Evolutionary conservation across 768 basidiomycete genomes (phyloP).

Genomic region (Phaffia australis): DNA sequence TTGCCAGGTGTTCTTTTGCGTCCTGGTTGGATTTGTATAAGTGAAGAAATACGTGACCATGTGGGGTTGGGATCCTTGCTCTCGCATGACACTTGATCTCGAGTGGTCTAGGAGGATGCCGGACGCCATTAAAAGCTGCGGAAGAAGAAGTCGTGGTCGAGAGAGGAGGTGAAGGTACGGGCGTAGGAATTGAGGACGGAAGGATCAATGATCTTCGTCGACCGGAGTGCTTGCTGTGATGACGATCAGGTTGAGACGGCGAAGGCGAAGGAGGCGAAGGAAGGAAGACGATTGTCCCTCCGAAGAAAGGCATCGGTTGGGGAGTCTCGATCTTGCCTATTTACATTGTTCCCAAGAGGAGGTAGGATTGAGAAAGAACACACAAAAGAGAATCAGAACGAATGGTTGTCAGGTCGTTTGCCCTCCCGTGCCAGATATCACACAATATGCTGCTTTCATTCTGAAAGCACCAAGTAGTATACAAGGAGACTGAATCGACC

Average conservation of each 20-base stretch:
- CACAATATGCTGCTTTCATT: no score
- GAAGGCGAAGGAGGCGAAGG: neutral
- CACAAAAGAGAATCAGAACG: no score
- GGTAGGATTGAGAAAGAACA: no score
- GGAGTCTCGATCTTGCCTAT: neutral
- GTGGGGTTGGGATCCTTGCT: conserved; percentile 91
- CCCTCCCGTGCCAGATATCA: no score
- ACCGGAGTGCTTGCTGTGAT: neutral
- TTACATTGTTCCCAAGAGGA: no score
- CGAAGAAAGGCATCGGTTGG: conserved; percentile 23
- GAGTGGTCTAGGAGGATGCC: conserved; percentile 30
- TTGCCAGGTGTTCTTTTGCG: conserved; percentile 83
- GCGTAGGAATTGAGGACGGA: neutral
- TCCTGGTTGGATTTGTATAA: conserved; percentile 85
- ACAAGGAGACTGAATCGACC: no score
- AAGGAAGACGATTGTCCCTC: conserved; percentile 23
- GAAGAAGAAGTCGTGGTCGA: conserved; percentile 2
- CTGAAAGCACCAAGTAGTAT: no score
- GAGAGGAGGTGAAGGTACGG: neutral
- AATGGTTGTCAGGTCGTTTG: no score
- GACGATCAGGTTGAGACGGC: conserved; percentile 2
- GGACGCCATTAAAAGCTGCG: no score
- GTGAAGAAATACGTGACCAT: conserved; percentile 85
- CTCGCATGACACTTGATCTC: conserved; percentile 80
- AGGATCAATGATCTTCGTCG: neutral